A percentile compares a stretch with the other conserved stretches of the same genome.
Conservation (phyloP, 768 basidiomycete species). For the Trametes cubensis region DNA sequence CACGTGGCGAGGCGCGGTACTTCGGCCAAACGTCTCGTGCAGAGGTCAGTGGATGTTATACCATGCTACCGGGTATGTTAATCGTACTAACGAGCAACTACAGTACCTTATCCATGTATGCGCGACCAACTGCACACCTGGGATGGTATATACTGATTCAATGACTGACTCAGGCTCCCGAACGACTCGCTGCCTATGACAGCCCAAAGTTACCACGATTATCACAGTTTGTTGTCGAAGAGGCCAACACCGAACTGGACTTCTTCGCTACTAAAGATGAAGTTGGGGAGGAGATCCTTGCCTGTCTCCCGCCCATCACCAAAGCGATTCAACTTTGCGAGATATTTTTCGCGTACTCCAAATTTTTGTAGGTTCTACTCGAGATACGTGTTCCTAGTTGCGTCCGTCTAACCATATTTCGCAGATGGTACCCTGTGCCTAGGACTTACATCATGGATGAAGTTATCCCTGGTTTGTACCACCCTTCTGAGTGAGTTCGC, state of each 20-base stretch:
- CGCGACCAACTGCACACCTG: neutral
- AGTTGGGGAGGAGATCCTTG: conserved; percentile 44
- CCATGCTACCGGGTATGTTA: neutral
- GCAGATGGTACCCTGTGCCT: conserved; percentile 57
- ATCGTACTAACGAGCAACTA: conserved; percentile 1
- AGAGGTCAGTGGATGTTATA: conserved; percentile 48
- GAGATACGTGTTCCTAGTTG: neutral
- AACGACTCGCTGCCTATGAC: conserved; percentile 23
- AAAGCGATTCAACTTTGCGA: conserved; percentile 66
- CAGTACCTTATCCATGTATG: conserved; percentile 62
- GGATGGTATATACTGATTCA: neutral
- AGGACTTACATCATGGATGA: conserved; percentile 60
- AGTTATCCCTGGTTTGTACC: conserved; percentile 56
- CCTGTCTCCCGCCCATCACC: conserved; percentile 53
- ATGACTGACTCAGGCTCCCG: conserved; percentile 31
- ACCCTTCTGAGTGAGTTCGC: conserved; percentile 45
- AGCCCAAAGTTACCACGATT: conserved; percentile 40
- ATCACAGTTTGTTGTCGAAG: conserved; percentile 41
- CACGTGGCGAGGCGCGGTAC: conserved; percentile 56
- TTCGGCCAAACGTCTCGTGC: conserved; percentile 68
- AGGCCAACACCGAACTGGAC: conserved; percentile 34
- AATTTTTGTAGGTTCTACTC: conserved; percentile 50
- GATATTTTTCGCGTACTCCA: conserved; percentile 63
- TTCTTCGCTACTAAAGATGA: conserved; percentile 34
- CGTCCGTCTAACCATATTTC: neutral